Conservation (phyloP, 768 basidiomycete species). For the Serendipita vermifera region DNA sequence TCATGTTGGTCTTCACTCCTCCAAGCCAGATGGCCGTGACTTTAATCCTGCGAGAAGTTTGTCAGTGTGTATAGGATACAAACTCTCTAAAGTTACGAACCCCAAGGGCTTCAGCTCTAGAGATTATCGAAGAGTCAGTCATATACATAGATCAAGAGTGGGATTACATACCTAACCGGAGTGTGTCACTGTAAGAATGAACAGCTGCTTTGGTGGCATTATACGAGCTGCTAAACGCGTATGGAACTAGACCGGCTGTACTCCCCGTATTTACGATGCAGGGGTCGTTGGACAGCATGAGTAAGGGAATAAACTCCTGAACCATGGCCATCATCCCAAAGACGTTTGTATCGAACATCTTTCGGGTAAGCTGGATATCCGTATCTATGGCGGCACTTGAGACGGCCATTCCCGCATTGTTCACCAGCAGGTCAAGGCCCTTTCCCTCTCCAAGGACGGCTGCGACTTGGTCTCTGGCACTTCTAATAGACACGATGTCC, state of each 20-base stretch:
- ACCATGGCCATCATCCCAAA: constrained; percentile 26
- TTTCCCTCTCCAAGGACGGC: constrained; percentile 18
- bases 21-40: background rate
- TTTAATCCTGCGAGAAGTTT: background rate
- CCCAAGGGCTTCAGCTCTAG: constrained; percentile 25
- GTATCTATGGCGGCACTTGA: constrained; percentile 21
- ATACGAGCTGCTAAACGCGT: constrained; percentile 22
- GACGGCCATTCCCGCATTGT: constrained; percentile 16
- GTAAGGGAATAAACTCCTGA: constrained; percentile 22
- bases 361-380: constrained; percentile 17
- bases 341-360: constrained; percentile 24
- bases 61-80: background rate
- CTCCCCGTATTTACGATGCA: constrained; percentile 24
- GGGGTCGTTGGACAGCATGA: constrained; percentile 17
- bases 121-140: background rate
- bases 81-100: constrained; percentile 11
- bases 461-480: constrained; percentile 13
- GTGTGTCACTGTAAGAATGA: constrained; percentile 22
- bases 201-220: constrained; percentile 27
- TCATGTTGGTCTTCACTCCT: background rate
- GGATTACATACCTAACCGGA: constrained; percentile 17
- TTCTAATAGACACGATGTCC: constrained; percentile 12
- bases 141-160: background rate
- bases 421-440: constrained; percentile 24
- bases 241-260: constrained; percentile 21